Base-by-base conservation (phyloP, 352 stramenopile species). In the Pilasporangium apinafurcum region DNA sequence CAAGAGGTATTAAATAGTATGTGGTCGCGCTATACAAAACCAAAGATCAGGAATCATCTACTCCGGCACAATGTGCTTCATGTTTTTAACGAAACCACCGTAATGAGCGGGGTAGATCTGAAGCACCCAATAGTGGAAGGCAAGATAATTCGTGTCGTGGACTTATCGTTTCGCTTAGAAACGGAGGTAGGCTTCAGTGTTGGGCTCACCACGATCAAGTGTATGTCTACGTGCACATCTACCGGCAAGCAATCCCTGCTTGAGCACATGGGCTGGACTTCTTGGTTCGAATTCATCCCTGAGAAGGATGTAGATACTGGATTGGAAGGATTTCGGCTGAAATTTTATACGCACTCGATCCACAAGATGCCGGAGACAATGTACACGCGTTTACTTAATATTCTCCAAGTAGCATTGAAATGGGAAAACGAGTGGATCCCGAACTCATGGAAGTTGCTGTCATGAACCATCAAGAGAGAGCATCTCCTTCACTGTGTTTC, bases 281-380 rank as follows among this genome's bases (percentile, higher is more conserved):
- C 68, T 49, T 77, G 65, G 65, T 63, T 77, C 29, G 65, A 77
- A 51, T 85, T 85, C 57, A 54, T 54, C 22, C 28, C 47, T 16
- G 51, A 53, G 5, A 20, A 49, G 1, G 64, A 76, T 44, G 39
- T 51, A 39, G 38, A 37, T 4, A 65, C 62, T 4, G 59, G 62
- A 14, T 53, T 67, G 26, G 16, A 53, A 20, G 67, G 69, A 8
- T 77, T 67, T 24, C 61, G 64, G 22, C 67, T 85, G 56, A 83
- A 82, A 50, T 85, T 85, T 48, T 67, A 77, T 25, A 67, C 64
- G 22, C 60, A 67, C 16, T 65, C 69, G 8, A 65, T 68, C 48
- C 81, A 81, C 54, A 67, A 81, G 47, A 81, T 64, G 18, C 68
- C 81, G 37, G 64, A 83, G 31, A 60, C 73, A 38, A 66, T 65